phyloP scores from a whole-genome alignment of 1,139 yeast species.

The Kluyveromyces sp. region DNA sequence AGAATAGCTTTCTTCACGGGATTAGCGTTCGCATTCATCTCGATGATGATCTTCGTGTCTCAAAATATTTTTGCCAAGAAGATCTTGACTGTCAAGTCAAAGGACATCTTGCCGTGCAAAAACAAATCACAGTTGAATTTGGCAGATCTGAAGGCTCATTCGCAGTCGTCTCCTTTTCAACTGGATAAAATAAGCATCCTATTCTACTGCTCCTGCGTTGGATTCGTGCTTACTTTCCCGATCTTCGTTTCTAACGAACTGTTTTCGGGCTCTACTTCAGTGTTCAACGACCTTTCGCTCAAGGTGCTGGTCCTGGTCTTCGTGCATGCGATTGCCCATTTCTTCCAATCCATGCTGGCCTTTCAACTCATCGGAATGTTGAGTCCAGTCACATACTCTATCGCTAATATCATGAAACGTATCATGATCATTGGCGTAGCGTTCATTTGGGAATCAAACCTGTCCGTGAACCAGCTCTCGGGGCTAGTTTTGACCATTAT shows the following conservation, averaged over 20 bases:
- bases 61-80: constrained; percentile 90
- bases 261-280: constrained; percentile 28
- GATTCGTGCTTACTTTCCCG: constrained; percentile 73
- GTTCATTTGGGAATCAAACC: constrained; percentile 69
- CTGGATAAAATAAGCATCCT: constrained; percentile 77
- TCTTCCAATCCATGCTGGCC: constrained; percentile 77
- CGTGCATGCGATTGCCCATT: constrained; percentile 73
- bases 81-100: constrained; percentile 51
- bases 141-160: constrained; percentile 15
- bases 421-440: constrained; percentile 79
- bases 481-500: constrained; percentile 65
- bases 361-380: constrained; percentile 82
- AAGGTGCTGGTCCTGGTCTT: constrained; percentile 37
- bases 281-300: constrained; percentile 32
- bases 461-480: constrained; percentile 48
- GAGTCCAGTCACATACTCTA: constrained; percentile 84
- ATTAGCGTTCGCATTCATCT: constrained; percentile 63
- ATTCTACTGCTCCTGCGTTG: constrained; percentile 76
- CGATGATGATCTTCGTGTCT: constrained; percentile 80
- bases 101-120: constrained; percentile 22
- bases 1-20: constrained; percentile 47
- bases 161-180: constrained; percentile 24
- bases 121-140: constrained; percentile 15
- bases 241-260: constrained; percentile 46
- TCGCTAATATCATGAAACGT: constrained; percentile 82